Evolutionary conservation across 305 asterid species (phyloP), one percentile per base, ranked within the genome.

Genomic region (Fraxinus latifolia): DNA sequence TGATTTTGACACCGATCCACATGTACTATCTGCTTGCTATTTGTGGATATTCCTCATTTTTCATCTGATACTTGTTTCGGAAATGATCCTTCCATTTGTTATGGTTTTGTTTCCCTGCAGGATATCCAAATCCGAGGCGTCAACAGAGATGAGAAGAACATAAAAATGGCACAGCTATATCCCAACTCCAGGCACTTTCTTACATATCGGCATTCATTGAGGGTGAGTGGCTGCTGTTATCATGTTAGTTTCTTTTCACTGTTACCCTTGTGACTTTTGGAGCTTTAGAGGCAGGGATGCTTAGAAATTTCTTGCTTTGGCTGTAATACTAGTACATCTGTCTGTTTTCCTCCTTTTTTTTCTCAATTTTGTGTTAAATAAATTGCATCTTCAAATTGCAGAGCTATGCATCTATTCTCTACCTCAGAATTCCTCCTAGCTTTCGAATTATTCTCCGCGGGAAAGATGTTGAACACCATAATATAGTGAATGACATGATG

Each of bases 41-140:
- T 65, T 37, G 78, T 44, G 44, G 60, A 74, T 72, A 75, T 79
- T 79, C 62, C 70, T 39, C 78, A 44, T 73, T 79, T 82, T 67
- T 77, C 42, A 27, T n/a, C 34, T 74, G 42, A 76, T 7, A 9
- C 6, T 27, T 17, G 42, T 11, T 25, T 25, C 14, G 5, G 25
- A 31, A 70, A 23, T 70, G 2, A 44, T 34, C 37, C 44, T 70
- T 79, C 44, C 55, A 50, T 55, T 53, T 73, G 39, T 37, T 74
- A 36, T 81, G 72, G 34, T 62, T 23, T 81, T 74, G 68, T 84
- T 42, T 87, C 55, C 36, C 77, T 81, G 85, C 81, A 94, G 98
- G 99, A 96, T 87, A 94, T 96, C 82, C 98, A 93, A 91, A 96
- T 94, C 85, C 89, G 99, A 91, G 98, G 98, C 0, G 99, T 91